These are phyloP conservation scores for Tephrocybe sp. DNA, from an alignment of 768 basidiomycete species.

Conservation along the genomic window DNA sequence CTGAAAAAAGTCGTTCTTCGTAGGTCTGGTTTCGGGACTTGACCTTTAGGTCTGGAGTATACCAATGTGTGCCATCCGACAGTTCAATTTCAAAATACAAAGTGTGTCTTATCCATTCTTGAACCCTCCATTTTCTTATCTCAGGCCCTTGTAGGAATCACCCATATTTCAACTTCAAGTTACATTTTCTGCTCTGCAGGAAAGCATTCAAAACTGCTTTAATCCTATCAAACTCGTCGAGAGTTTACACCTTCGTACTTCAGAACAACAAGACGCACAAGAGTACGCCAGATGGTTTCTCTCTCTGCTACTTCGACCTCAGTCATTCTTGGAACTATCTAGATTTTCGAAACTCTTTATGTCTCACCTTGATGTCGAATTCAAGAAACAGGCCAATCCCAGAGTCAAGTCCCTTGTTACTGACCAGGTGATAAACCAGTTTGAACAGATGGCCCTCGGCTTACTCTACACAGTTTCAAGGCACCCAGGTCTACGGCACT, in stretches of 20 bases:
- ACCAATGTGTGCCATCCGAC: conserved; percentile 63
- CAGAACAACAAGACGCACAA: conserved; percentile 96
- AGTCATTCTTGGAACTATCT: neutral
- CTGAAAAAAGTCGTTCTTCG: neutral
- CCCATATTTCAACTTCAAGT: conserved; percentile 78
- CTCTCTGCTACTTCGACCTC: too few relatives aligned
- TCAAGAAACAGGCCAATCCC: conserved; percentile 73
- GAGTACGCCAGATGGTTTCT: conserved; percentile 58
- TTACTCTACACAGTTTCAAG: conserved; percentile 74
- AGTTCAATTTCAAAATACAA: conserved; percentile 45
- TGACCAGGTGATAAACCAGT: conserved; percentile 52
- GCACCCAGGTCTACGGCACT: conserved; percentile 79
- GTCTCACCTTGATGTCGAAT: conserved; percentile 84
- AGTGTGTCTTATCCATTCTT: conserved; percentile 21
- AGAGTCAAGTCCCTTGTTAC: conserved; percentile 67
- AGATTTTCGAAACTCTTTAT: conserved; percentile 97
- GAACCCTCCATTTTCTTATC: neutral
- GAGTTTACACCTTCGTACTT: conserved; percentile 74
- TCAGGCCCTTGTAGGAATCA: conserved; percentile 50
- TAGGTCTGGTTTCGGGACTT: conserved; percentile 93
- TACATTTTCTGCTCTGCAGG: conserved; percentile 84
- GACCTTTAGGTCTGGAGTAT: conserved; percentile 81
- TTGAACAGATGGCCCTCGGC: neutral
- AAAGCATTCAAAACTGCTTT: conserved; percentile 65
- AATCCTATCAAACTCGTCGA: conserved; percentile 87